Percentiles rank a stretch among this genome's conserved stretches.
These are phyloP conservation scores for Pseudonitzschia delicatissima DNA, from an alignment of 108 stramenopile species.

Conservation along the genomic window DNA sequence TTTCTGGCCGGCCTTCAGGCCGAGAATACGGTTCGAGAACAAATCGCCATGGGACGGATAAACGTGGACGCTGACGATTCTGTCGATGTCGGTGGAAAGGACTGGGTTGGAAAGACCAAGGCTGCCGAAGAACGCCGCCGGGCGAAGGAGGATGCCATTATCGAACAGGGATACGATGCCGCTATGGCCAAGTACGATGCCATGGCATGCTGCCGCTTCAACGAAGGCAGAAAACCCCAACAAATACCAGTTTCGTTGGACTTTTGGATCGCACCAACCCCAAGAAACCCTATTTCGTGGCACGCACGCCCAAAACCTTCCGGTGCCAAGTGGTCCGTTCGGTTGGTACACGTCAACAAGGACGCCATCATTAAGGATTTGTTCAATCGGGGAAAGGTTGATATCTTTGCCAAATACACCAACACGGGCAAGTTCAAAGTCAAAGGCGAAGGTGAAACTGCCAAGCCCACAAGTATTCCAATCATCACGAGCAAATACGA, in stretches of 20 bases:
- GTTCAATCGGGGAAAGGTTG: constrained; percentile 73
- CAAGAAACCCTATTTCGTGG: constrained; percentile 52
- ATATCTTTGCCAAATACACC: constrained; percentile 73
- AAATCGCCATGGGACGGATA: constrained; percentile 34
- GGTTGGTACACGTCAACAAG: constrained; percentile 78
- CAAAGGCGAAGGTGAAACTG: constrained; percentile 10
- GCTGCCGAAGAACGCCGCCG: constrained; percentile 32
- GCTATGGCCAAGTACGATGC: constrained; percentile 3
- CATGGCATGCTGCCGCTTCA: background rate
- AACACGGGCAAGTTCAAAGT: constrained; percentile 44
- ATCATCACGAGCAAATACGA: constrained; percentile 52
- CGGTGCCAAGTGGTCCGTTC: constrained; percentile 73
- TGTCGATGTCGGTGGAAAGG: constrained; percentile 14
- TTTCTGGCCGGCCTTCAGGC: constrained; percentile 67
- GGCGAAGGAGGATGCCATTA: constrained; percentile 38
- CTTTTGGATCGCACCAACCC: constrained; percentile 39
- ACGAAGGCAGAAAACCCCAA: constrained; percentile 6
- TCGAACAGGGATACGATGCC: constrained; percentile 65
- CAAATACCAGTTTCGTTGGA: constrained; percentile 82
- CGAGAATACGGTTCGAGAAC: constrained; percentile 52
- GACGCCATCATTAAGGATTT: constrained; percentile 84
- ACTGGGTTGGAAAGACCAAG: constrained; percentile 58
- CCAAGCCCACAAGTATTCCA: constrained; percentile 37
- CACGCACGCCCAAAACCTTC: constrained; percentile 74
- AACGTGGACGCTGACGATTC: constrained; percentile 15